A percentile compares a stretch with the other conserved stretches of the same genome.
These are phyloP conservation scores for Celoporthe dispersa DNA, from an alignment of 2,329 filamentous ascomycete genomes.

Conservation along the genomic window DNA sequence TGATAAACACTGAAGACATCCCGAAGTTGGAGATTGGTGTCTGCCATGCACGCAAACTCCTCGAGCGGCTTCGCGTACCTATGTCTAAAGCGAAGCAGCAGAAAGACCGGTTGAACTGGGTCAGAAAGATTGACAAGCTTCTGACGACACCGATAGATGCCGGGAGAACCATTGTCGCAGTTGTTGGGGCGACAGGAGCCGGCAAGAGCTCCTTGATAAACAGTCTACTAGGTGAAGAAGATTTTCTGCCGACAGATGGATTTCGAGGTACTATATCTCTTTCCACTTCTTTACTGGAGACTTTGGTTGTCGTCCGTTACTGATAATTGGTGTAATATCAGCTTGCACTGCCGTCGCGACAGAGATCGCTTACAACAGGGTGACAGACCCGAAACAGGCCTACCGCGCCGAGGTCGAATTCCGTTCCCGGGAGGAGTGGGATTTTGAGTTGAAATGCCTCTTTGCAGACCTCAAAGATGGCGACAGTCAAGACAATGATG, in stretches of 20 bases:
- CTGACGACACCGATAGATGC: slow-evolving; percentile 42
- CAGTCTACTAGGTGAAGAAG: slow-evolving; percentile 64
- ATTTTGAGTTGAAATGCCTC: slow-evolving; percentile 53
- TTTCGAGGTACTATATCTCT: slow-evolving; percentile 45
- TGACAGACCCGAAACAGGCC: slow-evolving; percentile 37
- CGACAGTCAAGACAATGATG: background rate
- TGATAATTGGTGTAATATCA: slow-evolving; percentile 54
- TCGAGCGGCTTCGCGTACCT: slow-evolving; percentile 15
- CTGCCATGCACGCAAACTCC: background rate
- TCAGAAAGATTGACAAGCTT: slow-evolving; percentile 43
- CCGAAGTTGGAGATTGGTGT: slow-evolving; percentile 10
- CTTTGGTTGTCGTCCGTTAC: slow-evolving; percentile 29
- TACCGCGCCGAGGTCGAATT: slow-evolving; percentile 65
- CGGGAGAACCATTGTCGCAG: slow-evolving; percentile 54
- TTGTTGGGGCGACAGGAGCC: slow-evolving; percentile 65
- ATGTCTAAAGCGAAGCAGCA: slow-evolving; percentile 23
- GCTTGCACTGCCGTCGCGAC: slow-evolving; percentile 63
- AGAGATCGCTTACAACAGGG: slow-evolving; percentile 63
- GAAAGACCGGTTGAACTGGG: slow-evolving; percentile 33
- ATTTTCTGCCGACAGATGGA: slow-evolving; percentile 49
- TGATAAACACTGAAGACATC: background rate
- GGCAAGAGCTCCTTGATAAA: slow-evolving; percentile 69
- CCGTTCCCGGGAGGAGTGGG: slow-evolving; percentile 56
- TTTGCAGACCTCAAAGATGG: slow-evolving; percentile 51
- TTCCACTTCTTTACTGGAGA: background rate